Evolutionary conservation across 345 rosid genomes (phyloP), one percentile per base, ranked within the genome.

Genomic region (Luvunga scandens): DNA sequence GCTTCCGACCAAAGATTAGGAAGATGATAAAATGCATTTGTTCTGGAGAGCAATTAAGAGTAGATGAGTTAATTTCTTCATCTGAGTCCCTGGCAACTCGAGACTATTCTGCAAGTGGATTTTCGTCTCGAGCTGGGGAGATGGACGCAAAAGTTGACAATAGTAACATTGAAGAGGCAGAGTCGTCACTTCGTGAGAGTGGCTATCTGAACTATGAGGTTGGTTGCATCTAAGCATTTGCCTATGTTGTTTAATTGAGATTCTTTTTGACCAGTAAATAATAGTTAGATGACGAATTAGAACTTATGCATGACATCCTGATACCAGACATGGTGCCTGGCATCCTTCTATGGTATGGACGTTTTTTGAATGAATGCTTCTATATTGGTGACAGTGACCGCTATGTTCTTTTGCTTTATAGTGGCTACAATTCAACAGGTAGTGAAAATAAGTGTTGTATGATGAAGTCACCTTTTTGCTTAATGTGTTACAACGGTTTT

Each of bases 201-300:
- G 93, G 95, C 69, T 90, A 85, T 77, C 89, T 91, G 61, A 91
- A 90, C 88, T 90, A 91, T 72, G 95, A 91, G 91, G 95, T 90
- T 31, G 9, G 89, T 75, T 80, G 33, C 68, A 66, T 71, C 48
- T 55, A 38, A 25, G 45, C 21, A 56, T 56, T 34, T 63, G 68
- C 16, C 45, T 56, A 38, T 34, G 45, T 64, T 14, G 61, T 33
- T 45, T 31, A 34, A 69, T 27, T 75, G 12, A 18, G 25, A 30
- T 16, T 73, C 25, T 45, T 42, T 45, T 45, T 25, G 0, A 13
- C 57, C 6, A 38, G 22, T 68, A 27, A 70, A 42, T 50, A 18
- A 34, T 1, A 16, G 27, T 13, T 24, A 31, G 34, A 31, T 75
- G 19, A 24, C 24, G 45, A 61, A 31, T 50, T 31, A 50, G 48